Conservation (phyloP, 306 rosid genomes). For the Rubus idaeus region DNA sequence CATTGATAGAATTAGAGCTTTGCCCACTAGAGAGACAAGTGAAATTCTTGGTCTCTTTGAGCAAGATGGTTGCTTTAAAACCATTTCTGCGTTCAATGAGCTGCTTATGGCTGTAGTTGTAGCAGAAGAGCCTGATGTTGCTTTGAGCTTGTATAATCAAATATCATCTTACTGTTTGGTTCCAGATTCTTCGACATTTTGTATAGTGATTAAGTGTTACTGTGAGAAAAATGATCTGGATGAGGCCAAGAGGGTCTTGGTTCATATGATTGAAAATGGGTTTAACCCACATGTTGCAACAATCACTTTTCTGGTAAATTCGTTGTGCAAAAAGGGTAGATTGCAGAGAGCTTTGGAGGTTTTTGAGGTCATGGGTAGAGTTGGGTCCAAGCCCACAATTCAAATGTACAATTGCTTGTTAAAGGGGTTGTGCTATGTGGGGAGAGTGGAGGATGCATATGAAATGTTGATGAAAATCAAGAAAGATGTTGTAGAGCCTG, state of each 20-base stretch:
- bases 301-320: constrained; percentile 48
- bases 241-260: constrained; percentile 47
- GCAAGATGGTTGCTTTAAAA: constrained; percentile 24
- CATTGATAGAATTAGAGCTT: constrained; percentile 30
- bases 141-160: constrained; percentile 38
- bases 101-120: constrained; percentile 49
- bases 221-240: constrained; percentile 52
- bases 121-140: constrained; percentile 35
- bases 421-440: constrained; percentile 80
- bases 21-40: constrained; percentile 30
- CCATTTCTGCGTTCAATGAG: constrained; percentile 48
- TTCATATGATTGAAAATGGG: constrained; percentile 54
- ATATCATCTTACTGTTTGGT: constrained; percentile 34
- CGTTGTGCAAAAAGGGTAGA: constrained; percentile 63
- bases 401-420: constrained; percentile 68
- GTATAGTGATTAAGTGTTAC: constrained; percentile 53
- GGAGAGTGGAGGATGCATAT: constrained; percentile 72
- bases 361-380: constrained; percentile 41
- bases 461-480: constrained; percentile 60
- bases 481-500: constrained; percentile 40
- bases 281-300: constrained; percentile 47
- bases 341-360: constrained; percentile 61
- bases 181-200: constrained; percentile 61
- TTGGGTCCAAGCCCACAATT: constrained; percentile 47
- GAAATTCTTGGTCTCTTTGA: constrained; percentile 25